A percentile compares a stretch with the other conserved stretches of the same genome.
phyloP scores from a whole-genome alignment of 73 alveolate species.

The Durusdinium trenchii region DNA sequence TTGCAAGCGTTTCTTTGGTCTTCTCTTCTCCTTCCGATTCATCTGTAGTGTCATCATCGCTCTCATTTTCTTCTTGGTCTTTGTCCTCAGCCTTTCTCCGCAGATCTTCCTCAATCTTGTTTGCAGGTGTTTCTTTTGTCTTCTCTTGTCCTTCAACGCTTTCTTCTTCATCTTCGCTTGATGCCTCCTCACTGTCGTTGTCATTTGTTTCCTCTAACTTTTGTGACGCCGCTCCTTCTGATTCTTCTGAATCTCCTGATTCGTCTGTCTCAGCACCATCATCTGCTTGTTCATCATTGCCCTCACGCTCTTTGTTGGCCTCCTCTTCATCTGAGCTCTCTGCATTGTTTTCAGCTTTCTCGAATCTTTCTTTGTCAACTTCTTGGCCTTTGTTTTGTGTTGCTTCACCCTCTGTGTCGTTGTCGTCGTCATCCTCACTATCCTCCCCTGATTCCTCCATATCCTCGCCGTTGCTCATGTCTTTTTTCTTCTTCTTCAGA shows the following conservation, averaged over 20 bases:
- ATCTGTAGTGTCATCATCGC: too few relatives aligned
- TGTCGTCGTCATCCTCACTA: neutral
- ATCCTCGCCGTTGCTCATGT: neutral
- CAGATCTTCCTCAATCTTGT: too few relatives aligned
- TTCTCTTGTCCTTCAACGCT: neutral
- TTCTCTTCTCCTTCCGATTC: too few relatives aligned
- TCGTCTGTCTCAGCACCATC: neutral
- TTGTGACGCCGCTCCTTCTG: too few relatives aligned
- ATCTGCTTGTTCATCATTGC: neutral
- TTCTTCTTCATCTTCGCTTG: neutral
- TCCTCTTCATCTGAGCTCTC: neutral
- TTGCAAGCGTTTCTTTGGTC: too few relatives aligned
- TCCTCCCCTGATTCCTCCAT: neutral
- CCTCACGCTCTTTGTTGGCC: neutral
- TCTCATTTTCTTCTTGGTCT: neutral
- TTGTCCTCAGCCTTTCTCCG: too few relatives aligned
- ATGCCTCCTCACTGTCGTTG: neutral
- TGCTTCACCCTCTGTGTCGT: neutral
- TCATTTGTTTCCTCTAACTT: too few relatives aligned
- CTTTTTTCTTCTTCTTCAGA: slow-evolving; percentile 3
- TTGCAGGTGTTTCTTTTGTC: too few relatives aligned
- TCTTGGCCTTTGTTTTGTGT: neutral
- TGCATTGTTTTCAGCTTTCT: neutral
- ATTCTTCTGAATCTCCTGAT: neutral
- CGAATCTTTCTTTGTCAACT: neutral